Evolutionary conservation across 331 rosid genomes (phyloP), one percentile per base, ranked within the genome.

Genomic region (Rosa hybrid): DNA sequence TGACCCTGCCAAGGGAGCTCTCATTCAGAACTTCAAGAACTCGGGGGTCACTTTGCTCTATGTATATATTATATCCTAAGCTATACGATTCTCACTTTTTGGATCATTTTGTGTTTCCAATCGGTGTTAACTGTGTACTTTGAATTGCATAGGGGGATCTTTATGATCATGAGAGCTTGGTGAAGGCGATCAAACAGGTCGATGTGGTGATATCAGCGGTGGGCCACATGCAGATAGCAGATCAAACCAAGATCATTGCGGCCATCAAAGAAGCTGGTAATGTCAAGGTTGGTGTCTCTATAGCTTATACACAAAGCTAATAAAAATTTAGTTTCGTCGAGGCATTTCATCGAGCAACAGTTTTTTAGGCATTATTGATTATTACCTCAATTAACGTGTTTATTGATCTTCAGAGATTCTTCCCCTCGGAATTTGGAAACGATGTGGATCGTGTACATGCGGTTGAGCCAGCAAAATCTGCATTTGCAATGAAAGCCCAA

Each of bases 181-280:
- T 94, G 83, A 92, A 88, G 85, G 96, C 83, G 38, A 85, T 94
- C 4, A 94, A 91, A 89, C 83, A 84, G 45, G 98, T 91, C 25
- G 97, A 94, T 20, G 98, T 92, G 63, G 98, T 94, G 42, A 94
- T 94, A 18, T 90, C 98, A 2, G 80, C 97, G 1, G 91, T 91
- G 12, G 97, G 97, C 38, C 74, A 75, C 74, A 1, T 80, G 76
- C 97, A 86, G 44, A 18, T 90, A 2, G 89, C 88, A 1, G 97
- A 94, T 85, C 98, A 94, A 88, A 84, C 80, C 72, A 92, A 94
- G 85, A 90, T 92, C 84, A 89, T 94, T 44, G 88, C 92, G 27
- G 98, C 98, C 39, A 92, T 94, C 41, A 92, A 94, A 83, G 92
- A 90, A 68, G 94, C 98, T 45, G 98, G 97, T 44, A 88, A 90